Percentiles rank a stretch among this genome's conserved stretches.
These are phyloP conservation scores for Inonotus hispidus DNA, from an alignment of 1,284 basidiomycete genomes.

Conservation along the genomic window DNA sequence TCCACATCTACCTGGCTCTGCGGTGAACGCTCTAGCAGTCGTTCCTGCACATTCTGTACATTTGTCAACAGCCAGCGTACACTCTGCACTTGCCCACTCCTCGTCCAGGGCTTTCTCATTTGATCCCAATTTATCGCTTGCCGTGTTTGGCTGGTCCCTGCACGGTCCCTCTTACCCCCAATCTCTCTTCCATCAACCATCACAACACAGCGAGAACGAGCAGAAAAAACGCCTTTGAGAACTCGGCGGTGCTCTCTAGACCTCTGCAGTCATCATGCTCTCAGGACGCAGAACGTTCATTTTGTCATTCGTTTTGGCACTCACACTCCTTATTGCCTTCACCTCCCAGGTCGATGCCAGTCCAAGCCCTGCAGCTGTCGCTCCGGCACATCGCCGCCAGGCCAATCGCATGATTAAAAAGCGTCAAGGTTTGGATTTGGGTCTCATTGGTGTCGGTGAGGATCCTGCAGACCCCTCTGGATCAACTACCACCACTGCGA, in stretches of 20 bases:
- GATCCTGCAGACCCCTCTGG: not conserved
- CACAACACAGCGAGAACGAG: slow-evolving; percentile 1
- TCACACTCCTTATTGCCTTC: slow-evolving; percentile 47
- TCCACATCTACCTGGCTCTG: not conserved
- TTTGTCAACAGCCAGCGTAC: slow-evolving; percentile 6
- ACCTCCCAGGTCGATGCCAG: slow-evolving; percentile 41
- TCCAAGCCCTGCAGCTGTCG: slow-evolving; percentile 27
- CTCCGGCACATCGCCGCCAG: slow-evolving; percentile 44
- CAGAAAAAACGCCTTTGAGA: not conserved
- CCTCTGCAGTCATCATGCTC: slow-evolving; percentile 35
- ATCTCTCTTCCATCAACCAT: slow-evolving; percentile 7
- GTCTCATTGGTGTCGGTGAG: slow-evolving; percentile 18
- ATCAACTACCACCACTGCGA: not conserved
- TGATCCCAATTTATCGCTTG: slow-evolving; percentile 8
- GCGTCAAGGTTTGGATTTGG: slow-evolving; percentile 34
- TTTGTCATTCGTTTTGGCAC: slow-evolving; percentile 57
- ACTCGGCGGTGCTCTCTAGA: not conserved
- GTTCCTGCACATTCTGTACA: not conserved
- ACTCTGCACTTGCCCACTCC: slow-evolving; percentile 5
- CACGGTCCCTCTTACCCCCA: not conserved
- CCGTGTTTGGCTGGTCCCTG: slow-evolving; percentile 12
- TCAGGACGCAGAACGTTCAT: slow-evolving; percentile 27
- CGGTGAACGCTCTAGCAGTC: no score
- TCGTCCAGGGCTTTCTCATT: slow-evolving; percentile 1
- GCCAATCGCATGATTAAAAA: slow-evolving; percentile 64